Percentiles rank a stretch among this genome's conserved stretches.
Conservation (phyloP, 257 asterid species). For the Hygrophila difformis region DNA sequence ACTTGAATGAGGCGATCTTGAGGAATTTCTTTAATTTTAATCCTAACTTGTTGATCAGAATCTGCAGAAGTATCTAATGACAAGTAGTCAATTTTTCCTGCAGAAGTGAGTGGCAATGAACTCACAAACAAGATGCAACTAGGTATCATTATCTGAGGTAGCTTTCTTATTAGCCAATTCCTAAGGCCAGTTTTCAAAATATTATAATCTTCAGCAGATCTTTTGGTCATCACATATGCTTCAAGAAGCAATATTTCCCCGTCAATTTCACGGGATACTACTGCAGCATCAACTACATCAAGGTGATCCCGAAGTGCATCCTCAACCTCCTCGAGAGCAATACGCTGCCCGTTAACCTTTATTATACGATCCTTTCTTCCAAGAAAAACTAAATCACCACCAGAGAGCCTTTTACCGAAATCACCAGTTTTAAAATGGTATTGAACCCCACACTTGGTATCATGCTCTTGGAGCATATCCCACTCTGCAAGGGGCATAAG, state of each 20-base stretch:
- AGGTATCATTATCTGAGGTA: slow-evolving; percentile 70
- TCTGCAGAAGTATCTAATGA: slow-evolving; percentile 42
- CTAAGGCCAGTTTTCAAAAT: slow-evolving; percentile 39
- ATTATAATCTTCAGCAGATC: slow-evolving; percentile 30
- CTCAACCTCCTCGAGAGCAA: slow-evolving; percentile 88
- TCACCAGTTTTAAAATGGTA: slow-evolving; percentile 76
- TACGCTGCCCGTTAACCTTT: slow-evolving; percentile 79
- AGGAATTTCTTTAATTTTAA: slow-evolving; percentile 30
- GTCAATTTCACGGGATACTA: slow-evolving; percentile 43
- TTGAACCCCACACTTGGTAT: slow-evolving; percentile 17
- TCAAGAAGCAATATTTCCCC: slow-evolving; percentile 53
- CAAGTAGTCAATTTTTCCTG: slow-evolving; percentile 77
- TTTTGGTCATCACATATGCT: slow-evolving; percentile 55
- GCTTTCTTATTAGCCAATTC: slow-evolving; percentile 54
- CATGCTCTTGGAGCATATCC: slow-evolving; percentile 21
- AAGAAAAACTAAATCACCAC: slow-evolving; percentile 72
- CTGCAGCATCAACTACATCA: slow-evolving; percentile 73
- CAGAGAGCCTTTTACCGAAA: slow-evolving; percentile 63
- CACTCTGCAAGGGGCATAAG: slow-evolving; percentile 37
- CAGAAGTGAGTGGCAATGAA: slow-evolving; percentile 66
- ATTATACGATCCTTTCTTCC: slow-evolving; percentile 84
- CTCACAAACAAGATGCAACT: slow-evolving; percentile 39
- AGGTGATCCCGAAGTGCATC: slow-evolving; percentile 52
- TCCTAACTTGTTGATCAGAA: slow-evolving; percentile 21
- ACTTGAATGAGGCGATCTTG: slow-evolving; percentile 42